A percentile compares a stretch with the other conserved stretches of the same genome.
Evolutionary conservation across 2,329 filamentous ascomycete genomes (phyloP).

Genomic region (Ceratocystis albifundus): DNA sequence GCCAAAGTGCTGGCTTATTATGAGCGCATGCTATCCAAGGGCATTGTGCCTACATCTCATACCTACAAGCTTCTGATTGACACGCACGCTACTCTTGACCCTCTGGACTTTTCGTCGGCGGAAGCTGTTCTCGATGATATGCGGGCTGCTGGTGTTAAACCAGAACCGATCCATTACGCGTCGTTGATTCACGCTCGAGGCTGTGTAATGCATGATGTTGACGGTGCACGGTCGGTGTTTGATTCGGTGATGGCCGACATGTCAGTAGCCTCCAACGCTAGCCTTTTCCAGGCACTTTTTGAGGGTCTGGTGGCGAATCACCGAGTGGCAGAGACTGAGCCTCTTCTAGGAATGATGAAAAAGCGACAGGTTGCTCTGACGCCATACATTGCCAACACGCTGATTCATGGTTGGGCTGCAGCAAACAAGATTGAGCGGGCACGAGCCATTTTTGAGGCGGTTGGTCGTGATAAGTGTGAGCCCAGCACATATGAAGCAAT

Average conservation of each 20-base stretch:
- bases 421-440: constrained; percentile 72
- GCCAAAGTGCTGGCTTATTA: constrained; percentile 89
- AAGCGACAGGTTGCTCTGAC: constrained; percentile 68
- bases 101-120: constrained; percentile 75
- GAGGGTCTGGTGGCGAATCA: constrained; percentile 96
- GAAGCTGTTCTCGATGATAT: constrained; percentile 74
- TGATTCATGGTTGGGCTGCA: constrained; percentile 92
- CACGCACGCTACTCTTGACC: constrained; percentile 85
- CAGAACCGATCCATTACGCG: constrained; percentile 90
- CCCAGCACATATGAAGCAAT: constrained; percentile 98
- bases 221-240: constrained; percentile 69
- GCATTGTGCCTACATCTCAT: constrained; percentile 84
- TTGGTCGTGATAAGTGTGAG: constrained; percentile 69
- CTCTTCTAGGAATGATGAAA: constrained; percentile 65
- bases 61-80: constrained; percentile 97
- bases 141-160: constrained; percentile 57
- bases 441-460: constrained; percentile 64
- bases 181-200: constrained; percentile 92
- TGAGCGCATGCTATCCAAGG: constrained; percentile 78
- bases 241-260: constrained; percentile 62
- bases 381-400: constrained; percentile 93
- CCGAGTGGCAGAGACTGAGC: constrained; percentile 62
- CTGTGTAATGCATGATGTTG: constrained; percentile 85
- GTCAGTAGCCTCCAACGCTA: constrained; percentile 58
- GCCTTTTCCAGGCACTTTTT: constrained; percentile 91